Percentiles rank a stretch among this genome's conserved stretches.
These are phyloP conservation scores for Sporisorium sorghi DNA, from an alignment of 1,284 basidiomycete species.

Conservation along the genomic window DNA sequence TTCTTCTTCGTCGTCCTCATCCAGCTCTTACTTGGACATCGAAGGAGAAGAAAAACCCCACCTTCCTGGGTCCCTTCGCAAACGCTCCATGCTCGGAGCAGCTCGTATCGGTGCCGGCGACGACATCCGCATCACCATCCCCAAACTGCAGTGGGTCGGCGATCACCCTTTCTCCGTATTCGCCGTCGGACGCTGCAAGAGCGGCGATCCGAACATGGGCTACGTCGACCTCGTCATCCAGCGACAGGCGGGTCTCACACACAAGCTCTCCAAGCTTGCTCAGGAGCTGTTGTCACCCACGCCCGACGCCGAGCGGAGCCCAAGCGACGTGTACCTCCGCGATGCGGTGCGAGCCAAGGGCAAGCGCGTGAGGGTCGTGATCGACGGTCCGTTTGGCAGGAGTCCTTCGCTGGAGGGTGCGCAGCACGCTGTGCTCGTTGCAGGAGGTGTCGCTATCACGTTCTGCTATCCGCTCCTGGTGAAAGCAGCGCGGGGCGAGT, in stretches of 20 bases:
- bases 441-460: conserved; percentile 52
- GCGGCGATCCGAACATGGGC: conserved; percentile 6
- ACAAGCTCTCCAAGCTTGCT: conserved; percentile 14
- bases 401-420: conserved; percentile 11
- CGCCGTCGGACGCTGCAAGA: conserved; percentile 18
- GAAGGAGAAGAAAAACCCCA: background rate
- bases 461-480: conserved; percentile 40
- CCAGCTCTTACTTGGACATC: background rate
- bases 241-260: conserved; percentile 34
- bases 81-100: background rate
- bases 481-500: conserved; percentile 17
- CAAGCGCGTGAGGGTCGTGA: conserved; percentile 22
- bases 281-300: conserved; percentile 1
- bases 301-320: too few relatives aligned
- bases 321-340: conserved; percentile 7
- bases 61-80: background rate
- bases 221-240: conserved; percentile 37
- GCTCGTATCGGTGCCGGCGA: conserved; percentile 34
- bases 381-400: conserved; percentile 47
- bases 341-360: conserved; percentile 5
- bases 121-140: conserved; percentile 36
- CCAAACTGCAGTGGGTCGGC: conserved; percentile 36
- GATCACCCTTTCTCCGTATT: conserved; percentile 54
- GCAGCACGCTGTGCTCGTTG: conserved; percentile 22
- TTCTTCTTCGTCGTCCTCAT: background rate